Evolutionary conservation across 306 rosid species (phyloP).

Genomic region (Acacia crassicarpa): DNA sequence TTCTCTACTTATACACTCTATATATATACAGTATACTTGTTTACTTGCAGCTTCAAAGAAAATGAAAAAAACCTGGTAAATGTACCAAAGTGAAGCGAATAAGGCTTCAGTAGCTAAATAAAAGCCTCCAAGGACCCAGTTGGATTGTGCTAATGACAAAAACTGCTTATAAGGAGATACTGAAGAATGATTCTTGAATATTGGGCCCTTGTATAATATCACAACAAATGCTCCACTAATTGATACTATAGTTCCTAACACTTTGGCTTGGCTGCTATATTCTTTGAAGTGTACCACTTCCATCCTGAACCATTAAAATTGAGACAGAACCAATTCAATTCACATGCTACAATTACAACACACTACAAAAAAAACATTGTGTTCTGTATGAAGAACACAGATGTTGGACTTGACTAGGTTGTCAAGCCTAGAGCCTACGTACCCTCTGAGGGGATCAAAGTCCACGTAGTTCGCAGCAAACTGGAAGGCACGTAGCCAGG

Average conservation of each 20-base stretch:
- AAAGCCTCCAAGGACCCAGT: not conserved
- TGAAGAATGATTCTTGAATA: not conserved
- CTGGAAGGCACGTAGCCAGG: no score
- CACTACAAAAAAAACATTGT: no score
- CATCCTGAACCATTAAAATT: slow-evolving; percentile 41
- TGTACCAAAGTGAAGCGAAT: not conserved
- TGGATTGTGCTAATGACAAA: not conserved
- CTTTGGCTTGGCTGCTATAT: slow-evolving; percentile 46
- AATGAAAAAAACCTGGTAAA: not conserved
- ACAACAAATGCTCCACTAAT: slow-evolving; percentile 34
- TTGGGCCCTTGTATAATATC: not conserved
- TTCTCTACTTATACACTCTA: not conserved
- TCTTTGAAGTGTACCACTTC: slow-evolving; percentile 35
- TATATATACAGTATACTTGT: not conserved
- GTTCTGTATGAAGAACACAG: no score
- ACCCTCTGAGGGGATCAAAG: no score
- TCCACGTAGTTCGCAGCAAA: no score
- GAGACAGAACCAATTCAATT: not conserved
- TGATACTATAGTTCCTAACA: slow-evolving; percentile 44
- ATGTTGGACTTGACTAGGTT: no score
- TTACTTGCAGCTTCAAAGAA: not conserved
- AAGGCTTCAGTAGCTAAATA: not conserved
- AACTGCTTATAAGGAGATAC: not conserved
- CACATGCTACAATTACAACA: not conserved
- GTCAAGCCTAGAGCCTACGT: no score